Base-by-base conservation (phyloP, 352 stramenopile species). In the Phytophthora meadii region DNA sequence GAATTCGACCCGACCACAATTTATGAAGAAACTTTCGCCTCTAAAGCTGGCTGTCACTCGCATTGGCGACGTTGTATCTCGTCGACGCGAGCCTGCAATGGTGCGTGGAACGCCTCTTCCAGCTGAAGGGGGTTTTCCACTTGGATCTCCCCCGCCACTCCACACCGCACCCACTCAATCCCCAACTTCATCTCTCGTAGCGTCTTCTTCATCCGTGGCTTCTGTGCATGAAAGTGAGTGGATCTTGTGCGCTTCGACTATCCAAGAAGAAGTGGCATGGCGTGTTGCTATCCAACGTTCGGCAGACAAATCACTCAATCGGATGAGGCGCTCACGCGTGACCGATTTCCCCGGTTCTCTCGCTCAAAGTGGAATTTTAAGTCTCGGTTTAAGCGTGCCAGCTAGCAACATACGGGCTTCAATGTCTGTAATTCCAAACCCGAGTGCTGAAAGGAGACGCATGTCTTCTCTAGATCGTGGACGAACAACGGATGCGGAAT, bases 201-300 rank as follows among this genome's bases (percentile, higher is more conserved):
- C 65, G 4, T 71, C 63, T 15, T 63, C 59, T 48, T 59, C 61
- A 8, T 50, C 59, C 2, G 45, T 50, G 17, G 22, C 58, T 15
- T n/a, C 57, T 8, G 44, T 66, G 30, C 61, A 63, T 46, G 67
- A 76, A 52, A 79, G 61, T 27, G 83, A 87, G n/a, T 94, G 86
- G 86, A 87, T 92, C 9, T 68, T 92, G 46, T 92, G 82, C 36
- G 84, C 83, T 41, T 77, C 65, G 12, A 81, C 61, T 2, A 82
- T 90, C 42, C 72, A 88, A 25, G 83, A 94, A 39, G 83, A 94
- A 45, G 62, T 77, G 11, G 72, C 74, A 14, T 94, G 86, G 86
- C 84, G 76, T 17, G 70, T 71, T 46, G 84, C 84, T 4, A 77
- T 94, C 15, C 86, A 94, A 48, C 68, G 81, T 8, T 88, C 83